A percentile compares a stretch with the other conserved stretches of the same genome.
These are phyloP conservation scores for Furcasterigmium furcatum DNA, from an alignment of 2,329 filamentous ascomycete genomes.

Conservation along the genomic window DNA sequence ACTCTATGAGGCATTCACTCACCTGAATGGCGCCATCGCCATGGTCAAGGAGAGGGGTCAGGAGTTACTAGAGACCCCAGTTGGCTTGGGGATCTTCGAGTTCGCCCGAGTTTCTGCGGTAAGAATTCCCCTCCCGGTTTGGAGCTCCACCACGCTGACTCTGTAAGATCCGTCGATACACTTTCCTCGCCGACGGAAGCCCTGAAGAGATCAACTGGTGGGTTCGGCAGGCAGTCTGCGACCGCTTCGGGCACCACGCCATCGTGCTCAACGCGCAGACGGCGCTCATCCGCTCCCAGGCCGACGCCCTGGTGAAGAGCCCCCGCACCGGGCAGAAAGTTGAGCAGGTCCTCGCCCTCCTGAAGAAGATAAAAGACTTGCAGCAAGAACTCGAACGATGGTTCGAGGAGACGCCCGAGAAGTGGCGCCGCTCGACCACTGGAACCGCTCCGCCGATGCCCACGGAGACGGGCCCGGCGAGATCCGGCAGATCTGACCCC, in stretches of 20 bases:
- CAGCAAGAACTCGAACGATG: slow-evolving; percentile 15
- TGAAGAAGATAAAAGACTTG: slow-evolving; percentile 12
- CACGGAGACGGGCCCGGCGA: neutral
- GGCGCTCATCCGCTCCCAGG: slow-evolving; percentile 17
- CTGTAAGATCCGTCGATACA: slow-evolving; percentile 17
- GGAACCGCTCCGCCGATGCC: slow-evolving; percentile 8
- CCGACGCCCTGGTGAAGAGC: slow-evolving; percentile 14
- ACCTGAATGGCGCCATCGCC: slow-evolving; percentile 16
- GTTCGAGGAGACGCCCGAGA: slow-evolving; percentile 15
- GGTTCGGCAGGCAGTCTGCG: slow-evolving; percentile 15
- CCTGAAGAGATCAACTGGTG: slow-evolving; percentile 17
- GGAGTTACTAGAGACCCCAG: slow-evolving; percentile 9
- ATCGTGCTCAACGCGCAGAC: slow-evolving; percentile 18
- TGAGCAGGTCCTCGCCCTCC: slow-evolving; percentile 15
- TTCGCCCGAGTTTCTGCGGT: slow-evolving; percentile 18
- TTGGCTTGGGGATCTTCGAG: slow-evolving; percentile 19
- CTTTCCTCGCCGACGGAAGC: slow-evolving; percentile 15
- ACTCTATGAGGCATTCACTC: slow-evolving; percentile 14
- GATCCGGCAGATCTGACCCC: neutral
- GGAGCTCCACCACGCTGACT: neutral
- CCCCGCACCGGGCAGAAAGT: slow-evolving; percentile 14
- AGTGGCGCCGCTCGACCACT: slow-evolving; percentile 14
- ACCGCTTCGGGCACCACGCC: slow-evolving; percentile 16
- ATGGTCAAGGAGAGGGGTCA: slow-evolving; percentile 15
- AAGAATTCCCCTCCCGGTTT: neutral